Evolutionary conservation across 2,329 filamentous ascomycete genomes (phyloP).

Genomic region (Fusarium sp.): DNA sequence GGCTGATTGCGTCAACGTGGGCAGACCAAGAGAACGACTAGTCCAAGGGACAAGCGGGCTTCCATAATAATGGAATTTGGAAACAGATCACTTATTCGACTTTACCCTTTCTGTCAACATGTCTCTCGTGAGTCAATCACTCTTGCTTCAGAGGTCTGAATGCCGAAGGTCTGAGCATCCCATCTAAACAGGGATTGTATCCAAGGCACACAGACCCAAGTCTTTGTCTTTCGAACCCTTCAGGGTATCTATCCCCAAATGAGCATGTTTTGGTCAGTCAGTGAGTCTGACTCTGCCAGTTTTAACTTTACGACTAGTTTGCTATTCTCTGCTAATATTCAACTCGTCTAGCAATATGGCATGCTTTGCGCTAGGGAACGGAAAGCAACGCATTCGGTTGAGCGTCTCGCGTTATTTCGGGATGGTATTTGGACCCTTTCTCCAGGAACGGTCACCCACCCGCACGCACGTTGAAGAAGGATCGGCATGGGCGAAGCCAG

Average conservation of each 20-base stretch:
- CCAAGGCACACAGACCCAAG: conserved; percentile 32
- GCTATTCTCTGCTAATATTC: conserved; percentile 8
- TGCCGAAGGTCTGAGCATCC: conserved; percentile 34
- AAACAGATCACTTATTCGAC: conserved; percentile 1
- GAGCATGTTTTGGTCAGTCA: conserved; percentile 19
- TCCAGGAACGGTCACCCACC: conserved; percentile 23
- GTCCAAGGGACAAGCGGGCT: conserved; percentile 19
- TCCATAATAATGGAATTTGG: conserved; percentile 4
- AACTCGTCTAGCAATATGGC: too few species aligned
- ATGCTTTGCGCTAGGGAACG: conserved; percentile 35
- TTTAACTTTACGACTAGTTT: conserved; percentile 17
- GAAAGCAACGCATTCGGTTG: conserved; percentile 20
- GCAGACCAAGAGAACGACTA: conserved; percentile 2
- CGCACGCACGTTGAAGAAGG: conserved; percentile 20
- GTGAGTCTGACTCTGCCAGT: conserved; percentile 1
- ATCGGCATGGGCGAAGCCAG: conserved; percentile 41
- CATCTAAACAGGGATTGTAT: conserved; percentile 21
- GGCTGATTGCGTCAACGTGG: conserved; percentile 36
- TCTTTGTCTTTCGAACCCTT: conserved; percentile 24
- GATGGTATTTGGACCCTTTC: conserved; percentile 13
- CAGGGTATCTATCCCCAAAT: conserved; percentile 27
- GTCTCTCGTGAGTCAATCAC: conserved; percentile 15
- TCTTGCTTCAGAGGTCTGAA: conserved; percentile 21
- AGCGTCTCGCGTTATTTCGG: conserved; percentile 22
- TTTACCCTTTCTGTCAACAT: conserved; percentile 17